Evolutionary conservation across 164 flowering plant genomes (phyloP).

Genomic region (Chimonanthus praecox): DNA sequence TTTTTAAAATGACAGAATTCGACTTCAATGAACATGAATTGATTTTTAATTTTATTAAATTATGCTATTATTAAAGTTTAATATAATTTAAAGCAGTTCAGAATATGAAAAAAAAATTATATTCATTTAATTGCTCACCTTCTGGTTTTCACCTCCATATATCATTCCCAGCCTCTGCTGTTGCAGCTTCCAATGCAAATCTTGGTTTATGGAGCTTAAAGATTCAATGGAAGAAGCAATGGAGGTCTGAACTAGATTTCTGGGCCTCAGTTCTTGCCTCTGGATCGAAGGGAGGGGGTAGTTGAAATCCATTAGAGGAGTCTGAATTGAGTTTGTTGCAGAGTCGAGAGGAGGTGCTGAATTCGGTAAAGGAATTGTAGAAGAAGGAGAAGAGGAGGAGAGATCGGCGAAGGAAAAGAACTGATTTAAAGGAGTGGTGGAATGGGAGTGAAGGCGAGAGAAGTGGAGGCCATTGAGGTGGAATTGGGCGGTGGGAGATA

Average conservation of each 20-base stretch:
- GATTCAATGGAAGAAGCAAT: constrained; percentile 73
- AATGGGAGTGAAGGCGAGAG: constrained; percentile 7
- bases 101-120: not conserved
- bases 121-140: constrained; percentile 12
- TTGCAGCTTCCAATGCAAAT: constrained; percentile 84
- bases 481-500: constrained; percentile 13
- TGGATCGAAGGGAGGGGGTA: constrained; percentile 14
- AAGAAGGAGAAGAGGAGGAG: not conserved
- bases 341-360: constrained; percentile 12
- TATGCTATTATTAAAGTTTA: too few relatives aligned
- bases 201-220: constrained; percentile 76
- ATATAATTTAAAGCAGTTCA: too few relatives aligned
- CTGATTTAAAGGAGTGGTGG: not conserved
- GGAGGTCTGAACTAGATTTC: constrained; percentile 23
- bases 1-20: too few relatives aligned
- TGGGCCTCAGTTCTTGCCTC: constrained; percentile 7
- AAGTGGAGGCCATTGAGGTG: constrained; percentile 16
- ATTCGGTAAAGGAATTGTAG: not conserved
- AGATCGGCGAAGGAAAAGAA: constrained; percentile 6
- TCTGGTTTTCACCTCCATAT: constrained; percentile 29
- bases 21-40: too few relatives aligned
- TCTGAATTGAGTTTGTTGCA: constrained; percentile 11
- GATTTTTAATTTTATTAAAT: too few relatives aligned
- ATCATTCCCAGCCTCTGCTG: constrained; percentile 67
- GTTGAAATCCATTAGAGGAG: constrained; percentile 32